Base-by-base conservation (phyloP, 768 basidiomycete species). In the Tricholoma flavovirens region DNA sequence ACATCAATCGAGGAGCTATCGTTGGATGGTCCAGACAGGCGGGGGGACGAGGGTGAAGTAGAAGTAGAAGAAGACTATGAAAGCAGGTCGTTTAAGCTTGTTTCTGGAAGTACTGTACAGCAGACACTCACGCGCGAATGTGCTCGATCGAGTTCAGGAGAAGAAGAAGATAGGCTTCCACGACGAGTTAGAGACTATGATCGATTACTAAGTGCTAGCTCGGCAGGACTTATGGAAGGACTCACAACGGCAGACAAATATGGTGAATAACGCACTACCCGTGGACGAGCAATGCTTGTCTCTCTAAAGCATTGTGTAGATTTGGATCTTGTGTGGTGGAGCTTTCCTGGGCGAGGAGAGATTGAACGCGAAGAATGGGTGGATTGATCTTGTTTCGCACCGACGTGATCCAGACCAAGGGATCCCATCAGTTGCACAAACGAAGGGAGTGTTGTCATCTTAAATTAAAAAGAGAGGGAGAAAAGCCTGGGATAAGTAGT, bases 401-500 rank as follows among this genome's bases (percentile, higher is more conserved):
- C 61, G 50, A 57, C 61, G 58, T 64, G 59, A 53, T 88, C 83
- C 69, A 92, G 77, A 60, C 88, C 90, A 62, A 93, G 77, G 58
- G 90, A 82, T 59, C 83, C 82, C 88, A 93, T 90, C 68, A 93
- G 87, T 74, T 91, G 85, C 56, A 90, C 84, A 69, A 93, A 93
- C 55, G 90, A 91, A 66, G 90, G 90, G 64, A 92, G 84, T 65
- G 87, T 71, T 67, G 86, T 75, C 86, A 86, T 89, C 64, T 67
- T 64, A 52, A 58, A 60, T 66, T 58, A 64, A 66, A 66, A 62
- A 63, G 60, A 62, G 65, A 61, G 64, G 64, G 63, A 67, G 66
- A 64, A 65, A 69, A 59, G 49, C 56, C 66, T 59, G 42, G 59
- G 59, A 56, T 58, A 58, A 53, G 60, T 59, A 62, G 56, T 56